Evolutionary conservation across 1,284 basidiomycete genomes (phyloP), one percentile per base, ranked within the genome.

Genomic region (Singerocomus rubriflavus): DNA sequence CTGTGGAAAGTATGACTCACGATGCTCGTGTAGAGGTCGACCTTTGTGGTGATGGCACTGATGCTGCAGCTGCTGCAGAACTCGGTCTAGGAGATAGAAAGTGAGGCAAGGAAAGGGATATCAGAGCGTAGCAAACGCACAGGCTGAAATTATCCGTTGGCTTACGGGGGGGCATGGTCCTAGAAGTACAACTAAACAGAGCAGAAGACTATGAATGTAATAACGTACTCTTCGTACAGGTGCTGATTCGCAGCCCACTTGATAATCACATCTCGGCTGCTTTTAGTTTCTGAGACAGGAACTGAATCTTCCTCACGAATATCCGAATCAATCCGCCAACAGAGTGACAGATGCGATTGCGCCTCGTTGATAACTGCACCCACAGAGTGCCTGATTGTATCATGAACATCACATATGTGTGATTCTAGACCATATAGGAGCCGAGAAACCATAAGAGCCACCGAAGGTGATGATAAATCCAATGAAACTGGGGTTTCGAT

Each of bases 321-420:
- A 16, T 42, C 38, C 6, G 53, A 55, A 31, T 54, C 53, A 14
- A 55, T 51, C 29, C 53, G 38, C 53, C 53, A 54, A 9, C 46
- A 34, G 8, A 50, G 37, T 37, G 53, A 11, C 16, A 34, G 37
- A 39, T 27, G 10, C 0, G 33, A 51, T 32, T 5, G 42, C 10
- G 27, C 45, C 26, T 16, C 32, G 12, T 16, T 29, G 27, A 55
- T 17, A 25, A 52, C 43, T 7, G 43, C 9, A 14, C 39, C 46
- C 25, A 46, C 47, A 36, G 51, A 54, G 9, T 26, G 29, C 17
- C 41, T 55, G 34, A 32, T 26, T 7, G 31, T 34, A 27, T 32
- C 47, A 43, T n/a, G 38, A 3, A 55, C n/a, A 14, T 13, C 31
- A 34, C 6, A 5, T 0, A 44, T 30, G 25, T 36, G 34, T 8